phyloP scores from a whole-genome alignment of 1,139 yeast genomes.

The Magnusiomyces suaveolens region DNA sequence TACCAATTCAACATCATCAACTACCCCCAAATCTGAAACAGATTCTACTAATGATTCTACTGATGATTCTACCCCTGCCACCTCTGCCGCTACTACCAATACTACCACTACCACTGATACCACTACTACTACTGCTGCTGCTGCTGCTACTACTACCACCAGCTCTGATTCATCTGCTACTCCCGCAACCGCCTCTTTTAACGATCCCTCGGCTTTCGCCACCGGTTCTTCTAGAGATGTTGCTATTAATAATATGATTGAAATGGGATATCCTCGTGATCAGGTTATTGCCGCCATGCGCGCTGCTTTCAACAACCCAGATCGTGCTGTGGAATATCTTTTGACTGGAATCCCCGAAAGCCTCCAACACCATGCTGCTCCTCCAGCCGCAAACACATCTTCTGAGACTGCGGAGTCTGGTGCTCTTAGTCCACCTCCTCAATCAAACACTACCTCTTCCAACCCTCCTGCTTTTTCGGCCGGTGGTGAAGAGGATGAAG shows the following conservation, averaged over 20 bases:
- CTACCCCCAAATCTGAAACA: constrained; percentile 16
- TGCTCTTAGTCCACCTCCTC: constrained; percentile 21
- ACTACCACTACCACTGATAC: constrained; percentile 25
- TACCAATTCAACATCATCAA: constrained; percentile 9
- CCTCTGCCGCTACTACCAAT: constrained; percentile 28
- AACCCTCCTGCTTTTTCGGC: constrained; percentile 51
- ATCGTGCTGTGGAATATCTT: constrained; percentile 92
- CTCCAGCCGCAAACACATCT: constrained; percentile 24
- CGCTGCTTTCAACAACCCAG: constrained; percentile 96
- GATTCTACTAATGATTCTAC: constrained; percentile 18
- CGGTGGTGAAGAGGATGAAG: constrained; percentile 32
- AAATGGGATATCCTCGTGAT: constrained; percentile 88
- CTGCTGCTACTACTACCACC: constrained; percentile 27
- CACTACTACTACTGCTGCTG: constrained; percentile 25
- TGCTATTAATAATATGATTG: constrained; percentile 73
- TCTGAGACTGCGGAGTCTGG: constrained; percentile 17
- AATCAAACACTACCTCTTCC: constrained; percentile 29
- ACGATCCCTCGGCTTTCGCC: constrained; percentile 37
- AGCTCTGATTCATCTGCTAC: constrained; percentile 27
- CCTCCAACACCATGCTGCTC: constrained; percentile 30
- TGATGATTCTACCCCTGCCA: constrained; percentile 24
- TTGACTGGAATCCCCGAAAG: constrained; percentile 82
- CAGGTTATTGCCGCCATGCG: constrained; percentile 86
- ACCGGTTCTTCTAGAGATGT: constrained; percentile 58
- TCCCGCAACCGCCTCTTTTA: constrained; percentile 18